Conservation (phyloP, 2,329 filamentous ascomycete species). For the Metarhizium anisopliae region DNA sequence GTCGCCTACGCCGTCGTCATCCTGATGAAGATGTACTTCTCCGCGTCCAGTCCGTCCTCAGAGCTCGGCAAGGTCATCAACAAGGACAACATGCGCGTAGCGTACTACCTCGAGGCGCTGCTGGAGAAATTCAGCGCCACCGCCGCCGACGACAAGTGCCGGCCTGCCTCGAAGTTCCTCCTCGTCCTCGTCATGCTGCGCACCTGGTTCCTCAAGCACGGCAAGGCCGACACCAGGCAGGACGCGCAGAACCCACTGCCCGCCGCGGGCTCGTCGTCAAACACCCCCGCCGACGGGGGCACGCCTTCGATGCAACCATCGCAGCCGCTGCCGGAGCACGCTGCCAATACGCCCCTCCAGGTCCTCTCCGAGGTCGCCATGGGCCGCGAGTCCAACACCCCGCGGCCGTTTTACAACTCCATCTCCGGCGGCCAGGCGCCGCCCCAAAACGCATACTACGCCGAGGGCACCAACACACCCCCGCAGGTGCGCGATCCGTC, state of each 20-base stretch:
- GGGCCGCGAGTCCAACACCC: slow-evolving; percentile 23
- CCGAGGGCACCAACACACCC: slow-evolving; percentile 1
- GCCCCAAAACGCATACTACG: slow-evolving; percentile 29
- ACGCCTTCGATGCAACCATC: slow-evolving; percentile 7
- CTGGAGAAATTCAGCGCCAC: slow-evolving; percentile 58
- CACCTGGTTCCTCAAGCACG: slow-evolving; percentile 55
- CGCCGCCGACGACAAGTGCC: slow-evolving; percentile 53
- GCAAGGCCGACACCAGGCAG: slow-evolving; percentile 15
- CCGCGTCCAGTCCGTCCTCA: slow-evolving; percentile 52
- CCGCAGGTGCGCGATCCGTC: slow-evolving; percentile 4
- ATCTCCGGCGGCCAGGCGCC: slow-evolving; percentile 15
- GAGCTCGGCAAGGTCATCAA: slow-evolving; percentile 63
- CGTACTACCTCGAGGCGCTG: slow-evolving; percentile 59
- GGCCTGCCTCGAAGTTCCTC: slow-evolving; percentile 61
- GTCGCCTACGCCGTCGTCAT: slow-evolving; percentile 64
- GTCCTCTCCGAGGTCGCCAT: slow-evolving; percentile 50
- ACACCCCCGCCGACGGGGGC: slow-evolving; percentile 6
- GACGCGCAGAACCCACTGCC: neutral
- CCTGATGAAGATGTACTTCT: slow-evolving; percentile 65
- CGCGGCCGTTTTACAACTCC: slow-evolving; percentile 12
- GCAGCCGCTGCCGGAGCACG: slow-evolving; percentile 4
- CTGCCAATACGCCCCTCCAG: slow-evolving; percentile 44
- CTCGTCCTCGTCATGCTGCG: slow-evolving; percentile 62
- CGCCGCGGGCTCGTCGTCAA: too few relatives aligned
- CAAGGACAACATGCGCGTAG: slow-evolving; percentile 55